phyloP scores from a whole-genome alignment of 192 early-diverging fungal species.

The Coemansia reversa region DNA sequence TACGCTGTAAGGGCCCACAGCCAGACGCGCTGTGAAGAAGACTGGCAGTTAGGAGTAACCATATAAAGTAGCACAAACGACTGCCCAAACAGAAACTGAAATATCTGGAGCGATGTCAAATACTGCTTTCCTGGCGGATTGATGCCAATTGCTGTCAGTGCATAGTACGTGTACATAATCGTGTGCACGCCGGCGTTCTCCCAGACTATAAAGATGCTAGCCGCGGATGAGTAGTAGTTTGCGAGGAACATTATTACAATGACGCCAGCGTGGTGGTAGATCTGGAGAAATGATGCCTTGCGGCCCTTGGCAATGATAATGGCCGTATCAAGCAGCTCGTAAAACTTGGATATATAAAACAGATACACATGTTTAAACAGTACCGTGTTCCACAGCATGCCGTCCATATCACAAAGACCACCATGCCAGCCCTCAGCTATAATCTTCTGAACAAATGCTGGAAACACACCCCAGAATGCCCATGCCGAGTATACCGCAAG shows the following conservation, averaged over 20 bases:
- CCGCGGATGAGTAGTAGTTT: slow-evolving; percentile 64
- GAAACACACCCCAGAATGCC: slow-evolving; percentile 66
- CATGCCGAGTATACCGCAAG: slow-evolving; percentile 70
- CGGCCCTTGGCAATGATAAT: slow-evolving; percentile 77
- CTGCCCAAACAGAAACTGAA: too few species aligned
- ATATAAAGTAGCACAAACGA: too few species aligned
- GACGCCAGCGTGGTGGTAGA: slow-evolving; percentile 84
- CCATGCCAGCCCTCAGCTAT: slow-evolving; percentile 51
- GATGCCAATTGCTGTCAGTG: too few species aligned
- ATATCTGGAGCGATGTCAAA: too few species aligned
- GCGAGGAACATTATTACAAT: slow-evolving; percentile 80
- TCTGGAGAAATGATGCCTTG: slow-evolving; percentile 72
- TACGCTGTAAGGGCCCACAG: too few species aligned
- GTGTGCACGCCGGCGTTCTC: slow-evolving; percentile 82
- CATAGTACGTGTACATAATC: slow-evolving; percentile 61
- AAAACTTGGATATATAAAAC: slow-evolving; percentile 80
- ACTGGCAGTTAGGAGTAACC: too few species aligned
- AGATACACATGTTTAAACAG: slow-evolving; percentile 75
- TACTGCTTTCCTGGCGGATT: too few species aligned
- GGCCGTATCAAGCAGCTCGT: slow-evolving; percentile 79
- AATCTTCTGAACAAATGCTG: slow-evolving; percentile 58
- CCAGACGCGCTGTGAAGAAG: too few species aligned
- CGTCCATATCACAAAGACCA: slow-evolving; percentile 67
- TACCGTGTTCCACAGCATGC: slow-evolving; percentile 63
- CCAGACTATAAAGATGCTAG: slow-evolving; percentile 76